phyloP scores from a whole-genome alignment of 768 basidiomycete genomes.

The Termitomyces sp. region DNA sequence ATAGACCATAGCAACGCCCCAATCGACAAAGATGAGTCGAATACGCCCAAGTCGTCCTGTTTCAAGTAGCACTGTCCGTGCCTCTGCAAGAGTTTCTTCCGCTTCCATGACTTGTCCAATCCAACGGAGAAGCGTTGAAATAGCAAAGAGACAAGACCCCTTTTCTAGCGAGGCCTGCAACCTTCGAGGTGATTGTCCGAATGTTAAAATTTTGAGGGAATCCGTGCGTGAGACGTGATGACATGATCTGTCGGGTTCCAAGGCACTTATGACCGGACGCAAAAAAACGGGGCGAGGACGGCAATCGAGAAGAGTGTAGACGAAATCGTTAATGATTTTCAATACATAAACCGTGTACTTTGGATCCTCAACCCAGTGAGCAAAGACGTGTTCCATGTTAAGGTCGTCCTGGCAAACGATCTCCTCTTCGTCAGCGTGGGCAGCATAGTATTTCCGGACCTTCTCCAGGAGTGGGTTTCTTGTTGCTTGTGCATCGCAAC shows the following conservation, averaged over 20 bases:
- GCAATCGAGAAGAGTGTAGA: neutral
- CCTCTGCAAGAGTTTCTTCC: neutral
- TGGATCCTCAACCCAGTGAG: neutral
- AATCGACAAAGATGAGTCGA: neutral
- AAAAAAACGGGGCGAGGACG: constrained; percentile 3
- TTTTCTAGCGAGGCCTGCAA: neutral
- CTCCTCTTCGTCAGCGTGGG: neutral
- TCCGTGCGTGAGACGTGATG: neutral
- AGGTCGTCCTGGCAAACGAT: constrained; percentile 1
- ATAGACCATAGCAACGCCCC: neutral
- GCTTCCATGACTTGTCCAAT: constrained; percentile 3
- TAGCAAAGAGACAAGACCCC: neutral
- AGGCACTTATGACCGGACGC: neutral
- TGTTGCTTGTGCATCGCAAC: neutral
- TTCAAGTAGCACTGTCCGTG: neutral
- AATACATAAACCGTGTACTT: neutral
- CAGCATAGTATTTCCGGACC: constrained; percentile 4
- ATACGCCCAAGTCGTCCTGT: neutral
- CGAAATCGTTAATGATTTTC: neutral
- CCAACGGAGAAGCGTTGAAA: neutral
- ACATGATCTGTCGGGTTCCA: neutral
- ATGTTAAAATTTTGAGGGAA: neutral
- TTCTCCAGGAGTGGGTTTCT: constrained; percentile 7
- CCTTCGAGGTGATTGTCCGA: neutral
- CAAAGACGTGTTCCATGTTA: constrained; percentile 9